Conservation (phyloP, 805 yeast species). For the Huiozyma sinensis region DNA sequence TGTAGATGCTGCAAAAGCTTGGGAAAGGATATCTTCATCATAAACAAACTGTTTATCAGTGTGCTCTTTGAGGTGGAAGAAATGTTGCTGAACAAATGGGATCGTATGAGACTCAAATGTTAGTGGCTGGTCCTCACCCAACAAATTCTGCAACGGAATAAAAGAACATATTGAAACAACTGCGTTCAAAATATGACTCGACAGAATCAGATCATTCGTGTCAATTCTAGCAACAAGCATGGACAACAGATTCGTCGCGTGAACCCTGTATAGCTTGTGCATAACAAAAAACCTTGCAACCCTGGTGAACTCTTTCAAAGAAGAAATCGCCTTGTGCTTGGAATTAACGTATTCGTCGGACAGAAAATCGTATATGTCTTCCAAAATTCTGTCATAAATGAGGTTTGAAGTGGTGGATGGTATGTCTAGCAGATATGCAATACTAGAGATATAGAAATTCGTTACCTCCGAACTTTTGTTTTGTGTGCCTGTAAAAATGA, state of each 20-base stretch:
- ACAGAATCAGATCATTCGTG: constrained; percentile 70
- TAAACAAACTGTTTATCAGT: constrained; percentile 27
- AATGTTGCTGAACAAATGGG: constrained; percentile 57
- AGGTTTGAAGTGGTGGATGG: constrained; percentile 34
- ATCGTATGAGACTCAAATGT: constrained; percentile 32
- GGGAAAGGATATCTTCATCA: constrained; percentile 37
- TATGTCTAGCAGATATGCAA: constrained; percentile 55
- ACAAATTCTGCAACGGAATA: constrained; percentile 59
- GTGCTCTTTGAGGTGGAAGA: constrained; percentile 36
- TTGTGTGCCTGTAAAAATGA: constrained; percentile 62
- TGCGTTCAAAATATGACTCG: constrained; percentile 55
- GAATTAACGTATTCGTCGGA: constrained; percentile 54
- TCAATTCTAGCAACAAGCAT: constrained; percentile 75
- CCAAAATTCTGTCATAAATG: constrained; percentile 43
- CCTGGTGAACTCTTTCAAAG: constrained; percentile 56
- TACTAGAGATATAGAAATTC: constrained; percentile 45
- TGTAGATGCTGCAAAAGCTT: constrained; percentile 64
- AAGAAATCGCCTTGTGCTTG: constrained; percentile 68
- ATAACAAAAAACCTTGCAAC: constrained; percentile 57
- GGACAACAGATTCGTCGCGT: constrained; percentile 61
- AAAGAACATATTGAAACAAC: constrained; percentile 61
- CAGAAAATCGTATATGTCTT: constrained; percentile 71
- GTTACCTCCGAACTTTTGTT: constrained; percentile 52
- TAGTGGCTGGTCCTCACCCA: constrained; percentile 29
- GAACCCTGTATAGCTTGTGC: constrained; percentile 59